Percentiles rank a stretch among this genome's conserved stretches.
These are phyloP conservation scores for Cryptococcus sp. DNA, from an alignment of 1,284 basidiomycete species.

Conservation along the genomic window DNA sequence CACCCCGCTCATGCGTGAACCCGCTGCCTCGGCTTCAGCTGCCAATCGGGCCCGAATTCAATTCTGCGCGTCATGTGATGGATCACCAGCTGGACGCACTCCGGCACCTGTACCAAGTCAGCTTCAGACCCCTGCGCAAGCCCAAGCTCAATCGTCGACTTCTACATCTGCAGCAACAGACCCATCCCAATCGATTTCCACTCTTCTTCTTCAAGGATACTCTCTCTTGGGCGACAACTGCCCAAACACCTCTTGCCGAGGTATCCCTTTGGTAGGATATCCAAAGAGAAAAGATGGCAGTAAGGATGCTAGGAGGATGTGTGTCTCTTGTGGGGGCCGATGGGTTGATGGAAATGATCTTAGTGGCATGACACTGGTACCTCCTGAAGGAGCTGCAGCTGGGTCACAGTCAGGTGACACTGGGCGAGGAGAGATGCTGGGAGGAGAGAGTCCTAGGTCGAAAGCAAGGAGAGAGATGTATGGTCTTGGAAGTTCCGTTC, in stretches of 20 bases:
- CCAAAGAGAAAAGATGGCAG: slow-evolving; percentile 31
- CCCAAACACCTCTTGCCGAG: slow-evolving; percentile 33
- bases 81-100: slow-evolving; percentile 13
- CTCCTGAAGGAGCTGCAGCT: neutral
- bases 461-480: slow-evolving; percentile 36
- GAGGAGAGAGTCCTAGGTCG: slow-evolving; percentile 28
- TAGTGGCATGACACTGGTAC: slow-evolving; percentile 13
- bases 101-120: neutral
- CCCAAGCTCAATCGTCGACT: neutral
- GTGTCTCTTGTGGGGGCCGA: slow-evolving; percentile 34
- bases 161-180: slow-evolving; percentile 4
- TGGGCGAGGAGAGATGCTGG: neutral
- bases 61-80: slow-evolving; percentile 47
- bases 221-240: slow-evolving; percentile 40
- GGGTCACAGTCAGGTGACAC: neutral
- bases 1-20: slow-evolving; percentile 48
- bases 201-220: slow-evolving; percentile 42
- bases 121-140: neutral
- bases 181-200: slow-evolving; percentile 34
- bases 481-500: too few species aligned
- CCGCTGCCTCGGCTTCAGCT: slow-evolving; percentile 21
- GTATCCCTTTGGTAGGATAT: slow-evolving; percentile 45
- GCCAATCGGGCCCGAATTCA: slow-evolving; percentile 36
- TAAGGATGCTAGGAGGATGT: slow-evolving; percentile 33
- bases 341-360: slow-evolving; percentile 34